Evolutionary conservation across 2,329 filamentous ascomycete genomes (phyloP), one percentile per base, ranked within the genome.

Genomic region (Ophiostoma tasmaniense): DNA sequence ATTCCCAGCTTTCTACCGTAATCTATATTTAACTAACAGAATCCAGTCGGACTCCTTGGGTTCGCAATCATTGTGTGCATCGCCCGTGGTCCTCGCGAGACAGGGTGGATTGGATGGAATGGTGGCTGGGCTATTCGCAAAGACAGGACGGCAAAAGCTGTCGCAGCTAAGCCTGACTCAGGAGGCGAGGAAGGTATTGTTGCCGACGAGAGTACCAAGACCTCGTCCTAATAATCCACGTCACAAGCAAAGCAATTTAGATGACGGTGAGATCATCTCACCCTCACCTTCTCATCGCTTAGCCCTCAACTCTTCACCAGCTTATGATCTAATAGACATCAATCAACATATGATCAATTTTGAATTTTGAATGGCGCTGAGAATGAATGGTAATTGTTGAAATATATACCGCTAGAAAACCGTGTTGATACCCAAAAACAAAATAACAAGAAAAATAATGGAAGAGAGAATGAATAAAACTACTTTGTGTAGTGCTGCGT

Each of bases 31-130:
- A 2, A 11, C 50, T 55, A 25, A 55, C 50, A 22, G 11, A 50
- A 3, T 25, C 25, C 30, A 33, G 76, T 81, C 70, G 80, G 75
- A 0, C 77, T 80, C 13, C 75, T 81, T 10, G 76, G 74, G 2
- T 71, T 77, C 30, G 79, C 78, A 20, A 72, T 81, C 3, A 42
- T 80, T 14, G 71, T 79, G 2, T 79, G 76, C 28, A 45, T 81
- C 4, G 74, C 73, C 2, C 74, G 79, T 5, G 80, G 80, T 0
- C 80, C 80, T 7, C 76, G 77, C 14, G 80, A 81, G 69, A 78
- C 73, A 0, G 74, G 78, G 0, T 81, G 80, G 80, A 25, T 81
- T 6, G 80, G 80, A 2, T 82, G 80, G 80, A 75, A 73, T 8
- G 79, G 79, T 11, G 80, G 80, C 0, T 81, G 80, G 80, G 72